Evolutionary conservation across 2,329 filamentous ascomycete genomes (phyloP).

Genomic region (Microdochium paspali): DNA sequence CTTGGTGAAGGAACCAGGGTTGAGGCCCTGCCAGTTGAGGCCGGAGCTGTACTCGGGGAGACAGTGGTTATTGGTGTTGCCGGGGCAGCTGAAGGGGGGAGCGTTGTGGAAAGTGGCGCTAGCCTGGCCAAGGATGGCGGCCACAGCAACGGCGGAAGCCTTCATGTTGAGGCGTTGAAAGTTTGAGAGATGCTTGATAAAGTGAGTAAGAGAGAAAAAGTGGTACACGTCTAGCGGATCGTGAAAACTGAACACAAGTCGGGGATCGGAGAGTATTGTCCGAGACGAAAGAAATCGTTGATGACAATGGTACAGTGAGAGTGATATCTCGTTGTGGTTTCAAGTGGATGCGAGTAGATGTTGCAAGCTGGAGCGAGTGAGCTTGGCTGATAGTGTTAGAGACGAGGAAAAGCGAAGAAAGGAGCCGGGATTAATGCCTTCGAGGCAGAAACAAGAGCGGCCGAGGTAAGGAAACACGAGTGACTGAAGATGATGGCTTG

Average conservation of each 20-base stretch:
- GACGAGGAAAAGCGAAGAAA: neutral
- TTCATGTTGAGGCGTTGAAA: conserved; percentile 38
- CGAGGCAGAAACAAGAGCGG: neutral
- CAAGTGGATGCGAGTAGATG: neutral
- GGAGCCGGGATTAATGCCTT: neutral
- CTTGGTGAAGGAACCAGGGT: conserved; percentile 46
- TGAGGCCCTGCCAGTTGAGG: conserved; percentile 62
- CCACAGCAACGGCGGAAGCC: conserved; percentile 36
- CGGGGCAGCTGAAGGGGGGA: conserved; percentile 53
- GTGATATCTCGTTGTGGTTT: neutral
- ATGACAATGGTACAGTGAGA: neutral
- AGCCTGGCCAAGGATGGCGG: conserved; percentile 39
- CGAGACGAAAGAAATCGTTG: neutral
- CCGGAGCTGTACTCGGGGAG: conserved; percentile 57
- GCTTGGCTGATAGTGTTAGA: neutral
- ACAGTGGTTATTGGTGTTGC: conserved; percentile 71
- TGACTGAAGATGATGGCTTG: neutral
- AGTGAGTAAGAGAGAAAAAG: neutral
- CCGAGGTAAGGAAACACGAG: neutral
- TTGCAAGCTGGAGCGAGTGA: conserved; percentile 1
- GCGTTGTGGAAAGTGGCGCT: conserved; percentile 28
- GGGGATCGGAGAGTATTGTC: neutral
- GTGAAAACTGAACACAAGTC: neutral
- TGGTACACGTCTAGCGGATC: neutral
- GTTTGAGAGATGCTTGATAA: conserved; percentile 38